Base-by-base conservation (phyloP, 352 stramenopile species). In the Globisporangium sylvaticum region DNA sequence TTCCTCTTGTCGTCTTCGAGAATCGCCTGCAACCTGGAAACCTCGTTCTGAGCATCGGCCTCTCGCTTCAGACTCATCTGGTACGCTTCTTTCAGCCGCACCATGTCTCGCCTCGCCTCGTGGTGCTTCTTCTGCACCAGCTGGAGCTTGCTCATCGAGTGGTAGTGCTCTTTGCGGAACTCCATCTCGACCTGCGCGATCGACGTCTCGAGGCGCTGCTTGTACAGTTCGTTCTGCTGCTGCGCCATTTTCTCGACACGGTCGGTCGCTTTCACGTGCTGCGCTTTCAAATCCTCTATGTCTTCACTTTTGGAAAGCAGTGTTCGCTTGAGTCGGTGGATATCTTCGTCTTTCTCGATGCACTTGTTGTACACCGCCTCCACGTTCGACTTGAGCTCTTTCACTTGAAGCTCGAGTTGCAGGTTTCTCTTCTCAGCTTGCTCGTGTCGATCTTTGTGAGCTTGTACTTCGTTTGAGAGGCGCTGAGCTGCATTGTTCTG, bases 131-230 rank as follows among this genome's bases (percentile, higher is more conserved):
- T 80, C 53, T 89, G 79, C 7, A 78, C 37, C 0, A 65, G 4
- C 32, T 89, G 75, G 24, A 87, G 68, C 34, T 87, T 88, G 14
- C 81, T 75, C 6, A 58, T 57, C 1, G 71, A 70, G 18, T 79
- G 66, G 24, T 87, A 73, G 48, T 88, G 73, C 39, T 92, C 82
- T 27, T 80, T 81, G 20, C 84, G 81, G 31, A 92, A 92, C 57
- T 92, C 84, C 74, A 88, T 83, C 65, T 92, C 84, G 5, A 91
- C 57, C 58, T 91, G 80, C 20, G 85, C 65, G 31, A 89, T 63
- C 9, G 79, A 83, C 0, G 77, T 73, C 58, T 89, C 72, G 0
- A 89, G 70, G 25, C 88, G 80, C 29, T 84, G 71, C 18, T 85
- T 73, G 34, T 80, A 90, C 14, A 90, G 44, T 37, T 81, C 76